Base-by-base conservation (phyloP, 441 rosid genomes). In the Adansonia grandidieri region DNA sequence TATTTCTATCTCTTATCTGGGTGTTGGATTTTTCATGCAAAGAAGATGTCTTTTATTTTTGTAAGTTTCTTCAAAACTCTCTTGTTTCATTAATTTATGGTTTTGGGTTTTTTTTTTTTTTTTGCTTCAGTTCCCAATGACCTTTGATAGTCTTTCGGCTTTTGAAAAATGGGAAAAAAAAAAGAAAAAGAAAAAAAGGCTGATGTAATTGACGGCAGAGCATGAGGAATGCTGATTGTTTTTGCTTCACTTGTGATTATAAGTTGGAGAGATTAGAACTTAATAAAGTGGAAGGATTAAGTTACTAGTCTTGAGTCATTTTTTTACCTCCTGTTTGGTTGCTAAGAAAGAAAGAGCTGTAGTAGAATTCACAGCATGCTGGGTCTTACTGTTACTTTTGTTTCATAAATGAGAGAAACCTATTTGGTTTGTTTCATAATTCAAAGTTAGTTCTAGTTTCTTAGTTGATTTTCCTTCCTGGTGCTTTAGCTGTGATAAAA, bases 31-130 rank as follows among this genome's bases (percentile, higher is more conserved):
- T 78, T 78, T 71, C 42, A 76, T 50, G 58, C 48, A 72, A 76
- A 71, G 40, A 88, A 84, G 88, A 88, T 83, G 84, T 10, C 79
- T 63, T 66, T 79, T 69, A 73, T 47, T 60, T 81, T 48, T 77
- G 91, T 88, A 83, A 85, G 86, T 71, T 75, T 77, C 22, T 66
- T 65, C 57, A n/a, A 51, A 24, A 58, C 15, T 76, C 44, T 44
- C 19, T 63, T 5, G 45, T 28, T 42, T 44, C 44, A 24, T 0
- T 42, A 44, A 4, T 9, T 20, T 42, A 47, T 68, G 24, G n/a
- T 37, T 67, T 67, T 48, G 72, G 9, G 4, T 17, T 14, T 20
- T 50, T 58, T 32, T 24, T 63, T 13, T 7, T 24, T 3, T 11
- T 24, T 20, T 40, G 28, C 51, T 61, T 11, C 9, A 13, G 8